Percentiles rank a stretch among this genome's conserved stretches.
These are phyloP conservation scores for Podila epigama DNA, from an alignment of 192 early-diverging fungal genomes.

Conservation along the genomic window DNA sequence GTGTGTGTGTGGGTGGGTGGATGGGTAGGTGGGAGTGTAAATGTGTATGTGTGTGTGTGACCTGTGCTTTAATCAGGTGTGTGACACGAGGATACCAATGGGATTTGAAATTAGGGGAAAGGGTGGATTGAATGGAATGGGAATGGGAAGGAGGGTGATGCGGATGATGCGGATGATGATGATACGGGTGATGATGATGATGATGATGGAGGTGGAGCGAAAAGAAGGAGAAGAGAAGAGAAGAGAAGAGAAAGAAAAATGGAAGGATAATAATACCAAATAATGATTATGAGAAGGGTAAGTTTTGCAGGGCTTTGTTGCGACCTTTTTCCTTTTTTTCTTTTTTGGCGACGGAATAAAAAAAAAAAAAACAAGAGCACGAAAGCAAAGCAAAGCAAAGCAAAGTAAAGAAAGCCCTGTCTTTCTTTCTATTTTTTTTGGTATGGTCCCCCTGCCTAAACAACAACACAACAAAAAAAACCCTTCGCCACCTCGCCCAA, in stretches of 20 bases:
- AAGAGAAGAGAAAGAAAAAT: not conserved
- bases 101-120: not conserved
- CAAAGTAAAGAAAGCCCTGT: not conserved
- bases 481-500: no score
- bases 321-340: no score
- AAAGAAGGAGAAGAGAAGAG: not conserved
- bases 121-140: not conserved
- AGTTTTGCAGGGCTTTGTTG: no score
- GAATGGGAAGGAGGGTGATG: not conserved
- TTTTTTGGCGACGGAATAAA: no score
- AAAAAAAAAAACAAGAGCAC: not conserved
- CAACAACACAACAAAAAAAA: no score
- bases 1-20: no score
- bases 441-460: no score
- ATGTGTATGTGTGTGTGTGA: not conserved
- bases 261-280: no score
- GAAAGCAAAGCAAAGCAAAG: not conserved
- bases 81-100: not conserved
- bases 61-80: not conserved
- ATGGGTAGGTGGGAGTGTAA: no score
- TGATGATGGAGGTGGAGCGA: not conserved
- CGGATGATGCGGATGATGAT: not conserved
- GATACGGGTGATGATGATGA: not conserved
- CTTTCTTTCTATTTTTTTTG: no score
- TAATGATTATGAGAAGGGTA: no score